Conservation (phyloP, 177 flowering plant genomes). For the Tripterygium wilfordii region DNA sequence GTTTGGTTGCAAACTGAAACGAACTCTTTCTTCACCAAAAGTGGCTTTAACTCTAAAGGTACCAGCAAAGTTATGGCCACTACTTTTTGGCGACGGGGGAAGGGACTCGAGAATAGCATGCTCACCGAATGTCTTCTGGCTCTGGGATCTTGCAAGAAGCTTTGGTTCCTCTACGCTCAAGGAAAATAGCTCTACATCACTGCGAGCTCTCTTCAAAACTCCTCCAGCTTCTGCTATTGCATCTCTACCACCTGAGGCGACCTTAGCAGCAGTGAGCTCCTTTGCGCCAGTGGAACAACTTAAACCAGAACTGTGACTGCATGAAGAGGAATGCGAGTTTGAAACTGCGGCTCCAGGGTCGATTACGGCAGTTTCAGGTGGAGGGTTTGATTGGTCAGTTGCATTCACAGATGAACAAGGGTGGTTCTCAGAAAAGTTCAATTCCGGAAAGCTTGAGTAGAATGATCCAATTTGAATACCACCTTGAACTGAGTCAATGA, state of each 20-base stretch:
- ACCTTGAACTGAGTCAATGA: conserved; percentile 80
- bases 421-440: conserved; percentile 37
- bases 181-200: conserved; percentile 40
- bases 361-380: conserved; percentile 22
- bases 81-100: conserved; percentile 21
- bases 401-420: conserved; percentile 23
- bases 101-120: conserved; percentile 22
- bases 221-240: conserved; percentile 21
- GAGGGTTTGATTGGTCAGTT: conserved; percentile 17
- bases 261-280: conserved; percentile 13
- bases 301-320: conserved; percentile 64
- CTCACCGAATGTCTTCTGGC: conserved; percentile 33
- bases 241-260: background rate
- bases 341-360: conserved; percentile 22
- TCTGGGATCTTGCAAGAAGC: conserved; percentile 37
- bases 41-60: conserved; percentile 50
- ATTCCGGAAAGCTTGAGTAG: conserved; percentile 62
- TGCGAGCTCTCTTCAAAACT: conserved; percentile 36
- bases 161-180: conserved; percentile 28
- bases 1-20: conserved; percentile 53
- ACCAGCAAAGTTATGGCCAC: conserved; percentile 10
- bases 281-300: conserved; percentile 44
- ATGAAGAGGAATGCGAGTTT: conserved; percentile 53
- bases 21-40: conserved; percentile 60
- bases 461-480: conserved; percentile 59